These are phyloP conservation scores for Omphalotus guepiniiformis DNA, from an alignment of 768 basidiomycete species.

Conservation along the genomic window DNA sequence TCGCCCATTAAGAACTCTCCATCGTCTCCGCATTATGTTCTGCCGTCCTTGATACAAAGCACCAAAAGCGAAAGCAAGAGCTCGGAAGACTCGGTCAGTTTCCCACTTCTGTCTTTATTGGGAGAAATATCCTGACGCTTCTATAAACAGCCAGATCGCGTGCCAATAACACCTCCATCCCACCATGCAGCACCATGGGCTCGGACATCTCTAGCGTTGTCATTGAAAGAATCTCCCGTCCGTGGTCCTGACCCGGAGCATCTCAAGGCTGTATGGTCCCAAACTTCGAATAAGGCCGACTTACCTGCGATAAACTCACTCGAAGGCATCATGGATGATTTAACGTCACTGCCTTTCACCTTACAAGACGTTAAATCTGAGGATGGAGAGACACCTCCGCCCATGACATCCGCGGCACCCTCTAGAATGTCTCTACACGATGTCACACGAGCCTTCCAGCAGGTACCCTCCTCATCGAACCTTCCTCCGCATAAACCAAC, in stretches of 20 bases:
- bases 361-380: slow-evolving; percentile 85
- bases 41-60: slow-evolving; percentile 24
- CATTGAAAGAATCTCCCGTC: slow-evolving; percentile 64
- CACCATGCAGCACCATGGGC: slow-evolving; percentile 49
- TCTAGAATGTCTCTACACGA: slow-evolving; percentile 80
- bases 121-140: slow-evolving; percentile 12
- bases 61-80: slow-evolving; percentile 45
- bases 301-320: slow-evolving; percentile 72
- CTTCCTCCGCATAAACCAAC: slow-evolving; percentile 44
- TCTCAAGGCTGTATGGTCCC: slow-evolving; percentile 81
- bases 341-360: slow-evolving; percentile 74
- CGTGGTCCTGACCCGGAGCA: slow-evolving; percentile 79
- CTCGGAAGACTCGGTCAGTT: slow-evolving; percentile 52
- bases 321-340: slow-evolving; percentile 79
- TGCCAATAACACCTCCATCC: slow-evolving; percentile 44
- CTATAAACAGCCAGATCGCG: slow-evolving; percentile 34
- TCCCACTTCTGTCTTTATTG: neutral
- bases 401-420: slow-evolving; percentile 50
- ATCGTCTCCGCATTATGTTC: slow-evolving; percentile 10
- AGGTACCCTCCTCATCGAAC: slow-evolving; percentile 61
- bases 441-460: slow-evolving; percentile 83
- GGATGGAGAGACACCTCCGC: slow-evolving; percentile 77
- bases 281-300: slow-evolving; percentile 67
- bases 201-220: slow-evolving; percentile 48
- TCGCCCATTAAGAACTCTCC: neutral